Evolutionary conservation across 177 flowering plant genomes (phyloP), one percentile per base, ranked within the genome.

Genomic region (Vitis hybrid): DNA sequence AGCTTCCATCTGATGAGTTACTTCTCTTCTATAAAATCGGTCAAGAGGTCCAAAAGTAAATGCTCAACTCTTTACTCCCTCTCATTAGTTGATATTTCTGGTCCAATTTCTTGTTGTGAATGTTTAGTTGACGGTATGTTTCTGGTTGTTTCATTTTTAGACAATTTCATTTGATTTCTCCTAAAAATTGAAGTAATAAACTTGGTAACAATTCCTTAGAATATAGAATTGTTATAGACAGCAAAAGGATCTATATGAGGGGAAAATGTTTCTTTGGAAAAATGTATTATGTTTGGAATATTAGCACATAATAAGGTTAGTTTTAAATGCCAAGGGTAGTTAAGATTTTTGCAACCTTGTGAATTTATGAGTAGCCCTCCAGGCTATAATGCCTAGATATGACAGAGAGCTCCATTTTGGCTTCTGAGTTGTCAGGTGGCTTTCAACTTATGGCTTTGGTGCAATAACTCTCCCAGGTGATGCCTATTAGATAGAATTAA

Each of bases 21-120:
- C 85, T 94, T 73, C 74, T 94, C 63, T 94, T 92, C 75, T 94
- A 94, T 60, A 94, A 83, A 82, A 78, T 92, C 56, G 98, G 98
- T 40, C 97, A 77, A 75, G 94, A 89, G 35, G 90, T 90, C 70
- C 89, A 91, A 73, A 89, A 86, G 97, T 91, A 80, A 80, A 77
- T 71, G 65, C 4, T 59, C 50, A 27, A 49, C 72, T 51, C 67
- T 50, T 19, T 11, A 30, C 18, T 32, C 14, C 54, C 40, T 71
- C 6, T 48, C n/a, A 8, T 64, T 71, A 2, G 32, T 48, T 67
- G 48, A 12, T 60, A 15, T 49, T 21, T 49, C 2, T 32, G 0
- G n/a, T 10, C 35, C 52, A n/a, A 65, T 64, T 30, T 32, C 40
- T 60, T 60, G 9, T 5, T 14, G 14, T 60, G 2, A 35, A 4